A percentile compares a stretch with the other conserved stretches of the same genome.
phyloP scores from a whole-genome alignment of 2,329 filamentous ascomycete genomes.

The Parasarocladium wereldwijsianum region DNA sequence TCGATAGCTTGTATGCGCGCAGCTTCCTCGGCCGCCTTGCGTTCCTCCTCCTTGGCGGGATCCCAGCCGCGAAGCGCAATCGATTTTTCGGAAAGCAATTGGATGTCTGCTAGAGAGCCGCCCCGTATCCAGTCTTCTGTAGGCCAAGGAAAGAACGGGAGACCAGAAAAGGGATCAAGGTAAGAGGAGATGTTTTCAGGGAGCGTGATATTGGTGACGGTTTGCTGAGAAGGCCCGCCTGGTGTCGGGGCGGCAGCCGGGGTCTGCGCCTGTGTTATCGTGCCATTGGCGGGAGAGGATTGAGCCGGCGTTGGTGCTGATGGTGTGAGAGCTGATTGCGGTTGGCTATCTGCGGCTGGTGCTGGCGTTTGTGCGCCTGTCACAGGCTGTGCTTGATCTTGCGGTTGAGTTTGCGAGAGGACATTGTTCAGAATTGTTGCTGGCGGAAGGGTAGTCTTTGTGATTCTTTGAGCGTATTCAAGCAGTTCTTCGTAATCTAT shows the following conservation, averaged over 20 bases:
- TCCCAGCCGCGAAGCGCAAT: constrained; percentile 47
- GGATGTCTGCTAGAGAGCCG: constrained; percentile 51
- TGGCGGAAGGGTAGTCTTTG: constrained; percentile 63
- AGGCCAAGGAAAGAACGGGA: constrained; percentile 66
- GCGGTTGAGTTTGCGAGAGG: too few species aligned
- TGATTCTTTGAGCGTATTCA: constrained; percentile 64
- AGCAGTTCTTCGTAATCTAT: constrained; percentile 63
- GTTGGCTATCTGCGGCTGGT: constrained; percentile 6
- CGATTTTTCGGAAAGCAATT: constrained; percentile 46
- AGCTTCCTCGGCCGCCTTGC: constrained; percentile 34
- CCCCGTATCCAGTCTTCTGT: constrained; percentile 51
- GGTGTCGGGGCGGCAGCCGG: constrained; percentile 12
- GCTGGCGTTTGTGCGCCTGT: constrained; percentile 2
- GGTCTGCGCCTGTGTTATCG: constrained; percentile 20
- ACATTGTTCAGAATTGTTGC: constrained; percentile 30
- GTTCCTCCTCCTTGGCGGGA: constrained; percentile 37
- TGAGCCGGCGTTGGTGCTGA: constrained; percentile 17
- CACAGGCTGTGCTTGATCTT: constrained; percentile 4
- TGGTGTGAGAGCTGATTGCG: constrained; percentile 16
- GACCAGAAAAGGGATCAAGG: constrained; percentile 39
- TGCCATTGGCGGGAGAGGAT: too few species aligned
- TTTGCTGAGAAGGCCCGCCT: constrained; percentile 14
- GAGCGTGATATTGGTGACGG: constrained; percentile 23
- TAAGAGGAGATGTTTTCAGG: constrained; percentile 32
- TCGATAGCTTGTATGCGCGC: constrained; percentile 31